phyloP scores from a whole-genome alignment of 768 basidiomycete genomes.

The Boletus rubescentipes region DNA sequence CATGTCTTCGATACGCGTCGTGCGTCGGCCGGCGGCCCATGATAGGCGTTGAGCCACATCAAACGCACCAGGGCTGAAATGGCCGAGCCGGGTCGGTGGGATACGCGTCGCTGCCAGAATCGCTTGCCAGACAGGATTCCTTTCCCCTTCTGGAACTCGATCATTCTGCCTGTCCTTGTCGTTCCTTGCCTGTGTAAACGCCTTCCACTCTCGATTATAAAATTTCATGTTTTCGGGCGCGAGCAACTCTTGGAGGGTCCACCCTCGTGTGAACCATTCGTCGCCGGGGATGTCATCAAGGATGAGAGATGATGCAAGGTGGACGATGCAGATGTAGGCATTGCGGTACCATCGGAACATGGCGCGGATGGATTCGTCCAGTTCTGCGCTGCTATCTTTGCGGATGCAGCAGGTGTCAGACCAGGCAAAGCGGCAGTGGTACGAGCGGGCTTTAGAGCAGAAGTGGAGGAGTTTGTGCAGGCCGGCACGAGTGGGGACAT shows the following conservation, averaged over 20 bases:
- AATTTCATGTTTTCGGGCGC: constrained; percentile 20
- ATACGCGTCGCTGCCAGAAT: background rate
- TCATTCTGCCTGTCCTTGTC: constrained; percentile 3
- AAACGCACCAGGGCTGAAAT: constrained; percentile 1
- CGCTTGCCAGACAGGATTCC: constrained; percentile 1
- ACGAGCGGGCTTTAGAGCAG: constrained; percentile 10
- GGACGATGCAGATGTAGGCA: constrained; percentile 17
- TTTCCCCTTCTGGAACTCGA: background rate
- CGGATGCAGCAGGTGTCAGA: constrained; percentile 26
- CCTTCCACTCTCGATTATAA: constrained; percentile 8
- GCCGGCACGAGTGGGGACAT: background rate
- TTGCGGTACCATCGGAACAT: constrained; percentile 30
- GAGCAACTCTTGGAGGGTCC: constrained; percentile 19
- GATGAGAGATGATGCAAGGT: constrained; percentile 9
- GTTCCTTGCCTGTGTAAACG: constrained; percentile 3
- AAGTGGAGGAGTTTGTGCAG: constrained; percentile 9
- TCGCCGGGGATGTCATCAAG: constrained; percentile 10
- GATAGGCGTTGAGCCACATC: constrained; percentile 5
- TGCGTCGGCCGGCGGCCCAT: constrained; percentile 22
- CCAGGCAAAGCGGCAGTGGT: constrained; percentile 16
- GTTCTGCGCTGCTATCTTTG: constrained; percentile 24
- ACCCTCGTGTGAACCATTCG: constrained; percentile 21
- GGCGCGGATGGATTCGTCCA: constrained; percentile 25
- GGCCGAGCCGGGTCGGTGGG: background rate
- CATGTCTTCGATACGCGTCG: constrained; percentile 25